Conservation (phyloP, 305 asterid genomes). For the Fraxinus dipetala region DNA sequence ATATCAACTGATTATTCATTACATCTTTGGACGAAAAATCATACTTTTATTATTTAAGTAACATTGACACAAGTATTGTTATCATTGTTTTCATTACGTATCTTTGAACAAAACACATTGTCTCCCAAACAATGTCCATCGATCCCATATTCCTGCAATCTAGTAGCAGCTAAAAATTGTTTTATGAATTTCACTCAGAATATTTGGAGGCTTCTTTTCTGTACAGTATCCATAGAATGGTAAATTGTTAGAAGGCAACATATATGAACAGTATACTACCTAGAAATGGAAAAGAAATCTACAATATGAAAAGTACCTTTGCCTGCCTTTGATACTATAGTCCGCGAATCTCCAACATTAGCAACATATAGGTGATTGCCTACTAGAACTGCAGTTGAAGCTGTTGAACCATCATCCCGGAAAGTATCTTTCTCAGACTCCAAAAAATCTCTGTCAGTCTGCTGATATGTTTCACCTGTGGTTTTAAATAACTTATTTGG, state of each 20-base stretch:
- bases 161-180: background rate
- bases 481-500: conserved; percentile 21
- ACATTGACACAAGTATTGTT: background rate
- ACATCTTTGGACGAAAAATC: background rate
- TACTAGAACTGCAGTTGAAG: conserved; percentile 79
- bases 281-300: background rate
- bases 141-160: background rate
- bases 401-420: conserved; percentile 99
- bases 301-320: conserved; percentile 47
- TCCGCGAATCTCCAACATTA: conserved; percentile 97
- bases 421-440: conserved; percentile 87
- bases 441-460: conserved; percentile 77
- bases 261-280: background rate
- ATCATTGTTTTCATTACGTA: background rate
- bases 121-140: background rate
- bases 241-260: background rate
- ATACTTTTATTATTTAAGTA: background rate
- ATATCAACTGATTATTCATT: background rate
- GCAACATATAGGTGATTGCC: conserved; percentile 95
- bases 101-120: background rate
- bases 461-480: conserved; percentile 82
- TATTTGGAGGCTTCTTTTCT: background rate
- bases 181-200: background rate
- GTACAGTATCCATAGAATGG: background rate
- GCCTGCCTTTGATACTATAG: conserved; percentile 87